Conservation (phyloP, 2,329 filamentous ascomycete species). For the Penicillium sp. region DNA sequence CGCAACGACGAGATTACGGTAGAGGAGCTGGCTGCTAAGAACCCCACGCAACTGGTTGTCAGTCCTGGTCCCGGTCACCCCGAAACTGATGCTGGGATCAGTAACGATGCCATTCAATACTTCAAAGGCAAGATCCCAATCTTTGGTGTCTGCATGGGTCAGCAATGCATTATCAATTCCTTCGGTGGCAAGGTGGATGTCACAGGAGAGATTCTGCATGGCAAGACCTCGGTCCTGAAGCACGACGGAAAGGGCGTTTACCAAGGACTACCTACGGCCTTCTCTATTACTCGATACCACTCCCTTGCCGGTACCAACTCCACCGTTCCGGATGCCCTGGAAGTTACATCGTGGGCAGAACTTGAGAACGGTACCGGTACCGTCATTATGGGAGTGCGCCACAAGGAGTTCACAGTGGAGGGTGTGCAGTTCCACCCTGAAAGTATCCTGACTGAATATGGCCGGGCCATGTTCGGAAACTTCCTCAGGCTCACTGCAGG, state of each 20-base stretch:
- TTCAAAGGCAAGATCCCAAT: conserved; percentile 95
- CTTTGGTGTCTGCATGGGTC: conserved; percentile 97
- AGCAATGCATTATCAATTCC: conserved; percentile 95
- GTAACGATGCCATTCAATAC: conserved; percentile 83
- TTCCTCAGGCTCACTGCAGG: conserved; percentile 86
- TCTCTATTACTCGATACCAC: conserved; percentile 93
- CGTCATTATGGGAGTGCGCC: conserved; percentile 94
- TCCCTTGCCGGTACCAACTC: conserved; percentile 90
- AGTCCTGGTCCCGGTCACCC: conserved; percentile 96
- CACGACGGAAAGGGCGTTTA: conserved; percentile 96
- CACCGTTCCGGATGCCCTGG: conserved; percentile 79
- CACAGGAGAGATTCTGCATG: conserved; percentile 94
- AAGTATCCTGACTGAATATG: conserved; percentile 89
- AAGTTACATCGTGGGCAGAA: conserved; percentile 87
- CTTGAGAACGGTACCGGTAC: conserved; percentile 69
- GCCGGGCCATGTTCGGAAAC: conserved; percentile 86
- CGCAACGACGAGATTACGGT: conserved; percentile 90
- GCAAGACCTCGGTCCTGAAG: conserved; percentile 87
- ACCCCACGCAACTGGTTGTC: conserved; percentile 90
- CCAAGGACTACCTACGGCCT: conserved; percentile 70
- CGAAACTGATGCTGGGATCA: conserved; percentile 85
- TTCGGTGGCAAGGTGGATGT: conserved; percentile 90
- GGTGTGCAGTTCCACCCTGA: conserved; percentile 98
- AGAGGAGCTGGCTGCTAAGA: conserved; percentile 76
- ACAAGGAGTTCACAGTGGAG: conserved; percentile 88